Percentiles rank a stretch among this genome's conserved stretches.
Conservation (phyloP, 805 yeast species). For the Candida peoriensis region DNA sequence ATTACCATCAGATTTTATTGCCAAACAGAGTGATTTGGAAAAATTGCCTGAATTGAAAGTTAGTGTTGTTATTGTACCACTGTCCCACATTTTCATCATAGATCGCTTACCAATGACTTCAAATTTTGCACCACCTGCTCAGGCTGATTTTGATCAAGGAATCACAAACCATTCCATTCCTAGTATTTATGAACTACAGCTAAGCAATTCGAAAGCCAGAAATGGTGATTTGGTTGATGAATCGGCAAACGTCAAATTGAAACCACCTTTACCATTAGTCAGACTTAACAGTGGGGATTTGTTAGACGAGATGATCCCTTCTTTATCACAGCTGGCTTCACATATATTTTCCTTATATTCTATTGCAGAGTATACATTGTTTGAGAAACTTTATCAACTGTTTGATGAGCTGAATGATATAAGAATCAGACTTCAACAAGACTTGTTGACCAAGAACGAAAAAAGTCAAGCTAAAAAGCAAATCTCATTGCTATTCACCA, state of each 20-base stretch:
- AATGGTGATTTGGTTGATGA: slow-evolving; percentile 23
- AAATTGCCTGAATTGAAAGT: slow-evolving; percentile 54
- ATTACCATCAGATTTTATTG: slow-evolving; percentile 63
- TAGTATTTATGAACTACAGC: slow-evolving; percentile 30
- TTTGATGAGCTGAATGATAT: slow-evolving; percentile 56
- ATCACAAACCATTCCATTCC: slow-evolving; percentile 24
- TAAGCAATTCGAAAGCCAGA: slow-evolving; percentile 25
- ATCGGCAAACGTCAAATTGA: slow-evolving; percentile 25
- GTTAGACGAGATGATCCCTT: slow-evolving; percentile 52
- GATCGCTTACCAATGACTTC: slow-evolving; percentile 37
- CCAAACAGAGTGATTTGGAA: slow-evolving; percentile 52
- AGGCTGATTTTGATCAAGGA: slow-evolving; percentile 21
- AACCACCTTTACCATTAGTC: slow-evolving; percentile 54
- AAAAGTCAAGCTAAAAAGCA: slow-evolving; percentile 40
- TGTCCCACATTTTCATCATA: slow-evolving; percentile 43
- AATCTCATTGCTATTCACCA: slow-evolving; percentile 48
- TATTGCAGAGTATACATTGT: slow-evolving; percentile 61
- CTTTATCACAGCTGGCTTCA: slow-evolving; percentile 51
- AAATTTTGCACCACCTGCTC: slow-evolving; percentile 27
- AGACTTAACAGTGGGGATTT: slow-evolving; percentile 39
- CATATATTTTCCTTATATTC: slow-evolving; percentile 70
- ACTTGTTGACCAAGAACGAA: slow-evolving; percentile 53
- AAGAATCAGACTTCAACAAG: slow-evolving; percentile 45
- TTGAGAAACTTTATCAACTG: slow-evolving; percentile 46
- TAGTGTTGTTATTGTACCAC: slow-evolving; percentile 57